phyloP scores from a whole-genome alignment of 2,329 filamentous ascomycete genomes.

The Fusarium piperis region DNA sequence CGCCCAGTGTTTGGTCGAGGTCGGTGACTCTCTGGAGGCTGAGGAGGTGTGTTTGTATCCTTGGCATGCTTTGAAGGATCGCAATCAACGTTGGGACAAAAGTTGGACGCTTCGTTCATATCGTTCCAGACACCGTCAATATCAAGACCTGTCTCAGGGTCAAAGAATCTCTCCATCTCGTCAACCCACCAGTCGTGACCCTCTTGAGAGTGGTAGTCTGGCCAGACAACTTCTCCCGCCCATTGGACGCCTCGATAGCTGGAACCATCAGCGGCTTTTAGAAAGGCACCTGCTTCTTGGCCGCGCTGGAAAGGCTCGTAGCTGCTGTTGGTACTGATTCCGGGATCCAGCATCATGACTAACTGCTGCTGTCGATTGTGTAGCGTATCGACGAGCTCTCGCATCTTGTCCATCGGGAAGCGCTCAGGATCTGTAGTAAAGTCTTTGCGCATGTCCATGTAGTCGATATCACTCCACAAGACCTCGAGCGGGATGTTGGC shows the following conservation, averaged over 20 bases:
- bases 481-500: conserved; percentile 76
- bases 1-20: background rate
- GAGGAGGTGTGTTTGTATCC: background rate
- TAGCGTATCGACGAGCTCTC: conserved; percentile 72
- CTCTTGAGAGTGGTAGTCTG: conserved; percentile 79
- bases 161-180: conserved; percentile 74
- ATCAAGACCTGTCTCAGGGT: conserved; percentile 70
- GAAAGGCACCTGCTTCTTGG: conserved; percentile 57
- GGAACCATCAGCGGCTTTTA: conserved; percentile 64
- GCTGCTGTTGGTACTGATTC: conserved; percentile 61
- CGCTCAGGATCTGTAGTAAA: conserved; percentile 76
- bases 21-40: background rate
- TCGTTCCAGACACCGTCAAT: conserved; percentile 85
- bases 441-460: conserved; percentile 66
- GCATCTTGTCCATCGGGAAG: conserved; percentile 70
- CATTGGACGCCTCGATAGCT: conserved; percentile 75
- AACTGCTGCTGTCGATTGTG: conserved; percentile 75
- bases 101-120: conserved; percentile 62
- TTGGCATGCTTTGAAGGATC: conserved; percentile 50
- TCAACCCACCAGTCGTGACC: conserved; percentile 75
- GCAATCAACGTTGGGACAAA: conserved; percentile 45
- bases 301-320: conserved; percentile 55
- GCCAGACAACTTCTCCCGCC: conserved; percentile 78
- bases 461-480: conserved; percentile 77
- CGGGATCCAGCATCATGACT: conserved; percentile 81